Conservation (phyloP, 768 basidiomycete species). For the Termitomyces sp. region DNA sequence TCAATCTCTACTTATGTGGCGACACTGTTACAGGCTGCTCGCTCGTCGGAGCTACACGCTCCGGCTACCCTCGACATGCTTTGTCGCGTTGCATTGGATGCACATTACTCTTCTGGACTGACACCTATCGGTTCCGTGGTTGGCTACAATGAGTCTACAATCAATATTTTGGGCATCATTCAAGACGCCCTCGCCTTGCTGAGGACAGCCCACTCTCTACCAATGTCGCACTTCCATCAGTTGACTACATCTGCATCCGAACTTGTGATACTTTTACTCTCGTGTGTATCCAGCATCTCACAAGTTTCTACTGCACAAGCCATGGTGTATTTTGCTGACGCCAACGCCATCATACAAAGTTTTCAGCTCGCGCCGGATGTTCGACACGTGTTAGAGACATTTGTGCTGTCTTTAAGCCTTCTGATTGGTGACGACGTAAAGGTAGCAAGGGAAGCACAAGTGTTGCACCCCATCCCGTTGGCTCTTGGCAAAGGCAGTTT, state of each 20-base stretch:
- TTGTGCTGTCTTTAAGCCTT: slow-evolving; percentile 52
- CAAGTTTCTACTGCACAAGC: slow-evolving; percentile 60
- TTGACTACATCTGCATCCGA: slow-evolving; percentile 56
- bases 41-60: slow-evolving; percentile 58
- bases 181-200: slow-evolving; percentile 59
- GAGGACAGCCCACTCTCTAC: slow-evolving; percentile 47
- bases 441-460: slow-evolving; percentile 62
- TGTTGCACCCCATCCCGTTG: slow-evolving; percentile 60
- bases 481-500: slow-evolving; percentile 53
- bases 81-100: slow-evolving; percentile 59
- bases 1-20: slow-evolving; percentile 56
- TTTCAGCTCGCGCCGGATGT: slow-evolving; percentile 46
- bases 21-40: slow-evolving; percentile 62
- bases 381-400: slow-evolving; percentile 54
- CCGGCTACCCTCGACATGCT: slow-evolving; percentile 65
- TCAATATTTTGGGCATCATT: slow-evolving; percentile 44
- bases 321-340: slow-evolving; percentile 41
- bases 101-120: slow-evolving; percentile 53
- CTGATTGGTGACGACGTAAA: slow-evolving; percentile 67
- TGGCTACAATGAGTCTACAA: slow-evolving; percentile 41
- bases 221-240: slow-evolving; percentile 53
- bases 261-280: slow-evolving; percentile 55
- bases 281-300: slow-evolving; percentile 54
- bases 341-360: slow-evolving; percentile 47
- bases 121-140: slow-evolving; percentile 51